Conservation (phyloP, 2,329 filamentous ascomycete genomes). For the Coniochaeta ligniaria region DNA sequence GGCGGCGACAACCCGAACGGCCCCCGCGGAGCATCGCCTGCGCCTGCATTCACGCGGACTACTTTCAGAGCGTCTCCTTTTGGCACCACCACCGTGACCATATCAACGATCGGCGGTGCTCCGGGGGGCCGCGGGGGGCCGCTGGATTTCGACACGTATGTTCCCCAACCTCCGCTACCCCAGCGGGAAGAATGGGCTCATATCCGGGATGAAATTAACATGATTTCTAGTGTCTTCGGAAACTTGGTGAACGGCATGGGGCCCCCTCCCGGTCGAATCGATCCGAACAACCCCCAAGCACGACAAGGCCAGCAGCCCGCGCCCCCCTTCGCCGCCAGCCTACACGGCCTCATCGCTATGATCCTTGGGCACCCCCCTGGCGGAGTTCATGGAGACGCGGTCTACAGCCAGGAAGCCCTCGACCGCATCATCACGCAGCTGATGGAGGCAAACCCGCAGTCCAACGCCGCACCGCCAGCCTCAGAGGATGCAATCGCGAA, state of each 20-base stretch:
- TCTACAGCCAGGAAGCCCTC: slow-evolving; percentile 84
- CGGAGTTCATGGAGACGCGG: slow-evolving; percentile 64
- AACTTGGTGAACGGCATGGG: slow-evolving; percentile 29
- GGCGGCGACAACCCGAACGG: neutral
- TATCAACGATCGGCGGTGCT: slow-evolving; percentile 28
- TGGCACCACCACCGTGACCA: slow-evolving; percentile 41
- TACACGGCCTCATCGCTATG: slow-evolving; percentile 45
- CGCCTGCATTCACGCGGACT: neutral
- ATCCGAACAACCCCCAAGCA: slow-evolving; percentile 11
- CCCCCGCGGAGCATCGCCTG: slow-evolving; percentile 1
- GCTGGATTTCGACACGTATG: slow-evolving; percentile 40
- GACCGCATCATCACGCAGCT: slow-evolving; percentile 82
- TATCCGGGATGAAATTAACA: slow-evolving; percentile 21
- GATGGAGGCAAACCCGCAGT: slow-evolving; percentile 69
- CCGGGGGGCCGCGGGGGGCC: slow-evolving; percentile 10
- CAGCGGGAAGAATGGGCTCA: slow-evolving; percentile 5
- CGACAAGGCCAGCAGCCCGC: slow-evolving; percentile 13
- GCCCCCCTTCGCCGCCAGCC: slow-evolving; percentile 23
- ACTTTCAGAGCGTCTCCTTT: slow-evolving; percentile 7
- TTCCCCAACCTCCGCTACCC: neutral
- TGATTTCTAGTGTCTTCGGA: slow-evolving; percentile 34
- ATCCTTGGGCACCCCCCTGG: slow-evolving; percentile 43
- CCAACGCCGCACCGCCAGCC: slow-evolving; percentile 77
- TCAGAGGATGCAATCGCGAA: slow-evolving; percentile 65
- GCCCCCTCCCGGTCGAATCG: slow-evolving; percentile 5